These are phyloP conservation scores for Gelatoporia subvermispora DNA, from an alignment of 768 basidiomycete genomes.

Conservation along the genomic window DNA sequence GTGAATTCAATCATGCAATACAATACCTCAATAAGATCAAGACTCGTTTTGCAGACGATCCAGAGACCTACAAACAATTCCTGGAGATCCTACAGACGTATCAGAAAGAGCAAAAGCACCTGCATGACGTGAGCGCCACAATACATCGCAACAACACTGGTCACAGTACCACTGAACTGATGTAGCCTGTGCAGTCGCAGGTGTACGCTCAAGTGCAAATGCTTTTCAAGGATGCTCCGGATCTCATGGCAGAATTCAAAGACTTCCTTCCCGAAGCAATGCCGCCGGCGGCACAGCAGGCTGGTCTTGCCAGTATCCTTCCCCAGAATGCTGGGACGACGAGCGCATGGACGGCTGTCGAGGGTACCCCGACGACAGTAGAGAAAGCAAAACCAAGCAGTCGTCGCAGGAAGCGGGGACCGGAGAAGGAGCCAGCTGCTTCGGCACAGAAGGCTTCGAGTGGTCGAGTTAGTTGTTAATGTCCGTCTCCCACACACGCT, in stretches of 20 bases:
- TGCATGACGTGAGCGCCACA: conserved; percentile 57
- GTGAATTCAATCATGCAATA: conserved; percentile 91
- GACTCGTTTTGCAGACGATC: conserved; percentile 79
- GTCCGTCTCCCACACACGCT: not conserved
- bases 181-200: conserved; percentile 43
- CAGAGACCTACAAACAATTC: conserved; percentile 90
- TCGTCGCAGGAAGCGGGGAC: conserved; percentile 57
- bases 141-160: conserved; percentile 3
- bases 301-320: conserved; percentile 42
- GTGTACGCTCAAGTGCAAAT: conserved; percentile 77
- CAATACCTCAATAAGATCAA: conserved; percentile 99
- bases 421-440: conserved; percentile 65
- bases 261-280: conserved; percentile 69
- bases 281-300: conserved; percentile 36
- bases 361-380: conserved; percentile 26
- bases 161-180: not conserved
- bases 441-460: conserved; percentile 45
- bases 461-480: conserved; percentile 38
- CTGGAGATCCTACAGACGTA: conserved; percentile 85
- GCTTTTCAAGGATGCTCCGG: conserved; percentile 78
- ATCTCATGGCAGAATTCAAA: conserved; percentile 76
- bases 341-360: conserved; percentile 19
- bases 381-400: conserved; percentile 36
- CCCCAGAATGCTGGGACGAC: conserved; percentile 40
- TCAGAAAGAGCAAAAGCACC: conserved; percentile 70